Conservation (phyloP, 2,329 filamentous ascomycete genomes). For the Trichophyton simii region DNA sequence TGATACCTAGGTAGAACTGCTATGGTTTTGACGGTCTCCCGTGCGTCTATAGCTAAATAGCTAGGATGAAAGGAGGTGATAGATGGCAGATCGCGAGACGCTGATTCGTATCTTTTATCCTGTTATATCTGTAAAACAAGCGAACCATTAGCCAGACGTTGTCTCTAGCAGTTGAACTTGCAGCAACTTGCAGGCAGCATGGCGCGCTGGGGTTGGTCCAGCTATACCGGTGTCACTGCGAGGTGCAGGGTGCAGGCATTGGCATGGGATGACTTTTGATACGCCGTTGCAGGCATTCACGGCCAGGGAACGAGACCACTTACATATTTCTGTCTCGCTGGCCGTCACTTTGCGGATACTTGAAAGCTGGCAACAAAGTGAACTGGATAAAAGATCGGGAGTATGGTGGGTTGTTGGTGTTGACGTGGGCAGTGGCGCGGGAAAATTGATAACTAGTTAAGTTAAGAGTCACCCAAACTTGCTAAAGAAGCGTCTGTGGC, state of each 20-base stretch:
- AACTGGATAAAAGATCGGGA: background rate
- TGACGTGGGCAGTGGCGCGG: background rate
- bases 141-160: background rate
- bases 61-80: background rate
- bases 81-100: background rate
- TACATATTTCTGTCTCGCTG: background rate
- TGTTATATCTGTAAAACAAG: background rate
- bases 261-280: background rate
- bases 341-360: background rate
- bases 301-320: too few species aligned
- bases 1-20: background rate
- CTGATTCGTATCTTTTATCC: background rate
- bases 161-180: background rate
- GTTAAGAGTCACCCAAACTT: background rate
- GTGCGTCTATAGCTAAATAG: background rate
- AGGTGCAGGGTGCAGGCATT: background rate
- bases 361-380: background rate
- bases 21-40: background rate
- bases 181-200: slow-evolving; percentile 3
- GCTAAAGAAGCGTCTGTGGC: background rate
- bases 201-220: background rate
- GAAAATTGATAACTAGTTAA: background rate
- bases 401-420: background rate
- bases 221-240: background rate
- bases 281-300: too few species aligned